Conservation (phyloP, 1,284 basidiomycete species). For the Porogramme epimiltina region DNA sequence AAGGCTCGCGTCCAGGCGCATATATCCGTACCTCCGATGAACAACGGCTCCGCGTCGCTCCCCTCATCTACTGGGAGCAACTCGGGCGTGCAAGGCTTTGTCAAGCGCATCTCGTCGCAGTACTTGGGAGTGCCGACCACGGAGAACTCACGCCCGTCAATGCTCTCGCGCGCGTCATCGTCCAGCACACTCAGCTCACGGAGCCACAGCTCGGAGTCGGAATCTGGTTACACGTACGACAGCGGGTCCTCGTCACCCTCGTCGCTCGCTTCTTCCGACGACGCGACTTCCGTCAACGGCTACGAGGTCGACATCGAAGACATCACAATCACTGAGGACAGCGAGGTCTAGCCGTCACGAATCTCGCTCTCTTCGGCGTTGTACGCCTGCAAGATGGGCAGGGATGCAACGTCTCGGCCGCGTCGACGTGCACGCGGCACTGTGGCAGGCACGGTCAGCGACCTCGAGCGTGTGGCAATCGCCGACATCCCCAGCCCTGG, state of each 20-base stretch:
- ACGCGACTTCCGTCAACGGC: slow-evolving; percentile 46
- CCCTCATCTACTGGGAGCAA: slow-evolving; percentile 27
- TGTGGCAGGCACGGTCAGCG: slow-evolving; percentile 14
- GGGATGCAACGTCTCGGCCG: slow-evolving; percentile 37
- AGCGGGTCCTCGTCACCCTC: slow-evolving; percentile 52
- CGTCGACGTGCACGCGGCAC: slow-evolving; percentile 35
- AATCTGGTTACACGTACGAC: slow-evolving; percentile 65
- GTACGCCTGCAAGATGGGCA: slow-evolving; percentile 41
- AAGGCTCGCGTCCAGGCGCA: slow-evolving; percentile 55
- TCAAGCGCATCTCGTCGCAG: slow-evolving; percentile 54
- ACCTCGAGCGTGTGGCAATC: slow-evolving; percentile 22
- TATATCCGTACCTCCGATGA: slow-evolving; percentile 38
- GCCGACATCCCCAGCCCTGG: slow-evolving; percentile 7
- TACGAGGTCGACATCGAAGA: slow-evolving; percentile 44
- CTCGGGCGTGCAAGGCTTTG: slow-evolving; percentile 50
- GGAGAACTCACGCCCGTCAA: slow-evolving; percentile 23
- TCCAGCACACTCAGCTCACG: slow-evolving; percentile 38
- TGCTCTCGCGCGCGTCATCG: slow-evolving; percentile 30
- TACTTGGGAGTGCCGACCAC: slow-evolving; percentile 37
- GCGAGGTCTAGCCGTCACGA: background rate
- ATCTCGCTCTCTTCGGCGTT: slow-evolving; percentile 34
- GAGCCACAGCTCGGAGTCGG: slow-evolving; percentile 53
- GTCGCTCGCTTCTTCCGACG: slow-evolving; percentile 37
- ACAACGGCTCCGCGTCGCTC: slow-evolving; percentile 32
- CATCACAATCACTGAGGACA: slow-evolving; percentile 22